A percentile compares a stretch with the other conserved stretches of the same genome.
Evolutionary conservation across 768 basidiomycete species (phyloP).

Genomic region (Kwoniella sp.): DNA sequence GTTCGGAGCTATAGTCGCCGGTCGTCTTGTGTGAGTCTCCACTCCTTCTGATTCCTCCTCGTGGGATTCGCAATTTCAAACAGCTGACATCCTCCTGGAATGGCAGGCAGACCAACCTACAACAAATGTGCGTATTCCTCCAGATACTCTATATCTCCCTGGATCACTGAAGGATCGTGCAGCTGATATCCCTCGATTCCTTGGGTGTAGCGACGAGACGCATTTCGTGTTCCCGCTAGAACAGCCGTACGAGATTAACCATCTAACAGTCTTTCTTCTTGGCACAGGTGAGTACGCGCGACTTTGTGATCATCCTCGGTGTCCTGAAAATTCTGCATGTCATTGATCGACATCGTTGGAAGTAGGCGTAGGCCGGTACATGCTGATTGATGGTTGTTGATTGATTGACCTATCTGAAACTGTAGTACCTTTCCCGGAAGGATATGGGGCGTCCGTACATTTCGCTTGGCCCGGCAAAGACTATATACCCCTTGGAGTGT

Average conservation of each 20-base stretch:
- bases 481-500: conserved; percentile 53
- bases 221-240: conserved; percentile 55
- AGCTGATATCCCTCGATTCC: too few species aligned
- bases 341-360: too few species aligned
- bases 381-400: not conserved
- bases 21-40: conserved; percentile 51
- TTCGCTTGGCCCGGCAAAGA: conserved; percentile 54
- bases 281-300: conserved; percentile 44
- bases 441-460: conserved; percentile 54
- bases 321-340: too few species aligned
- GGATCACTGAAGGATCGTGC: not conserved
- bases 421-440: conserved; percentile 54
- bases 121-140: conserved; percentile 45
- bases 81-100: not conserved
- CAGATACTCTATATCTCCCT: too few species aligned
- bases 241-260: conserved; percentile 53
- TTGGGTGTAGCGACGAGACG: conserved; percentile 49
- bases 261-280: conserved; percentile 53
- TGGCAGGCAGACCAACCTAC: conserved; percentile 54
- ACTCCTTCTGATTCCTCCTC: not conserved
- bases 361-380: not conserved
- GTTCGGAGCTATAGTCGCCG: conserved; percentile 56
- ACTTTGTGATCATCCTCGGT: conserved; percentile 9
- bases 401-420: not conserved
- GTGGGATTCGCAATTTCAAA: too few species aligned